Evolutionary conservation across 768 basidiomycete genomes (phyloP).

Genomic region (Lentinula lateritia): DNA sequence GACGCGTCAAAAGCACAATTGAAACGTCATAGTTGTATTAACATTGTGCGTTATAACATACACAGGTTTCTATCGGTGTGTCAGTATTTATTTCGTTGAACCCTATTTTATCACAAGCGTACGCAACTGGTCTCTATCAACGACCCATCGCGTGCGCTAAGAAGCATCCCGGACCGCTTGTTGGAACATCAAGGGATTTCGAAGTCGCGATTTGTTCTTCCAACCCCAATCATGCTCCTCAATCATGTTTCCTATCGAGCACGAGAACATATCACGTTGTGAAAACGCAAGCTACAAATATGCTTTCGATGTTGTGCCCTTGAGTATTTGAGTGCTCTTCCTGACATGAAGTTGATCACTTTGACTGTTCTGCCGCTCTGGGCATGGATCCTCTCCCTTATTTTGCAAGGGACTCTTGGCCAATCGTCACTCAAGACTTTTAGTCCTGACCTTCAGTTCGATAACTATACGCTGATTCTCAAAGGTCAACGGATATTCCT

Average conservation of each 20-base stretch:
- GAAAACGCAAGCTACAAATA: not conserved
- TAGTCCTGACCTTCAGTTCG: conserved; percentile 39
- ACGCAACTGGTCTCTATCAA: not conserved
- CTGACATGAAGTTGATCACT: not conserved
- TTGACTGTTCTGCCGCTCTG: not conserved
- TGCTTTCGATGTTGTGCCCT: not conserved
- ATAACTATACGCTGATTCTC: conserved; percentile 68
- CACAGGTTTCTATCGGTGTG: too few species aligned
- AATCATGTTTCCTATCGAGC: not conserved
- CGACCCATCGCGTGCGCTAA: not conserved
- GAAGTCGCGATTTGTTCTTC: not conserved
- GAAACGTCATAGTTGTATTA: too few species aligned
- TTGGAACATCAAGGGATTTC: not conserved
- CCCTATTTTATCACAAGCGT: not conserved
- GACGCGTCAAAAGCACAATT: too few species aligned
- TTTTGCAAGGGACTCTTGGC: not conserved
- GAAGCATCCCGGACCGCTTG: not conserved
- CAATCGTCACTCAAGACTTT: conserved; percentile 6
- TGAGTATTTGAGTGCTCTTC: too few species aligned
- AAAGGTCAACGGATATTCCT: conserved; percentile 68
- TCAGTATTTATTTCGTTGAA: too few species aligned
- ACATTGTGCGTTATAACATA: too few species aligned
- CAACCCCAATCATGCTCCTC: not conserved
- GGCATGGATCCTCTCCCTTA: not conserved
- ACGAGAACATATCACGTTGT: conserved; percentile 2